Evolutionary conservation across 148 eudicot species (phyloP), one percentile per base, ranked within the genome.

Genomic region (Cornus florida): DNA sequence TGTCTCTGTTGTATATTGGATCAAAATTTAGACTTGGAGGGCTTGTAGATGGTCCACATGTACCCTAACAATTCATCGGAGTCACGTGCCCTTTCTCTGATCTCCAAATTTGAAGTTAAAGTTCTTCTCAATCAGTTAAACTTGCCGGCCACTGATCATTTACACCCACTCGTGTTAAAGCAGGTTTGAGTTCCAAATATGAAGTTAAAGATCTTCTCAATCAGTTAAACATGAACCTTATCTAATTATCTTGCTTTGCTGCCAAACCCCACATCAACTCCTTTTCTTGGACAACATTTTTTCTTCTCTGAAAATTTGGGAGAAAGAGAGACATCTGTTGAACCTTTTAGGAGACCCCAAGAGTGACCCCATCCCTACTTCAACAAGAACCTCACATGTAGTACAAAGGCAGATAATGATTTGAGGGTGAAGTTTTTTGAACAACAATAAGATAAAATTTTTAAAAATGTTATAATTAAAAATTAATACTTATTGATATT

Each of bases 201-300:
- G 12, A 10, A 11, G n/a, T n/a, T n/a, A n/a, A n/a, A n/a, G n/a
- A n/a, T n/a, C n/a, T n/a, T n/a, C n/a, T n/a, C n/a, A n/a, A n/a
- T n/a, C n/a, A n/a, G n/a, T n/a, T n/a, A n/a, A 64, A 64, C 70
- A 75, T 16, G 12, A 10, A 11, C 28, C 24, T 11, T 13, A 13
- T 24, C 38, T 31, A 22, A 32, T 11, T 13, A 13, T 24, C 38
- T 31, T 56, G 50, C 67, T 0, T n/a, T 69, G 56, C 43, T n/a
- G 32, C 66, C 13, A 43, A 77, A 77, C 79, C 79, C 74, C 74
- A 69, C 79, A 68, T 22, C 24, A 76, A 33, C 35, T n/a, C 32
- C 66, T 69, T 43, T 56, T 50, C 57, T 56, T 39, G 38, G 41
- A 60, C 71, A 39, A 39, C 71, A 43, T 76, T 43, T 66, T 77